These are phyloP conservation scores for Mucor lusitanicus DNA, from an alignment of 371 early-diverging fungal species.

Conservation along the genomic window DNA sequence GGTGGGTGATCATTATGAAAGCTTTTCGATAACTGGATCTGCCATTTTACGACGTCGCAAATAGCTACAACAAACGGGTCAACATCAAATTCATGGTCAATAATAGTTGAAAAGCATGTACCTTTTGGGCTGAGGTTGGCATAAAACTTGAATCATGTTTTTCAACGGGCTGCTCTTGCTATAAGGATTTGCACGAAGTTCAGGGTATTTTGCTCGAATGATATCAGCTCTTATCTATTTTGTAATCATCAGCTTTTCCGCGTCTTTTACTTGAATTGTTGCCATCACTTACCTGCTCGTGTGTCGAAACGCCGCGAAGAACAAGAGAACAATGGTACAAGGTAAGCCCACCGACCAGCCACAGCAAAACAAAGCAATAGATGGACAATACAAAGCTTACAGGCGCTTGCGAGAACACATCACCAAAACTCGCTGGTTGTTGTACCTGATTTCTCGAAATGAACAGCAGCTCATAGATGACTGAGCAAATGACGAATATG, in stretches of 20 bases:
- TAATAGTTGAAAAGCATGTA: constrained; percentile 6
- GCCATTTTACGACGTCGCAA: constrained; percentile 41
- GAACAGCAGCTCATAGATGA: constrained; percentile 59
- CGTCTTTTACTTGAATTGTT: neutral
- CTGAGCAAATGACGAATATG: constrained; percentile 57
- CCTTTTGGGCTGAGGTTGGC: constrained; percentile 62
- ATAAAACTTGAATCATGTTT: constrained; percentile 62
- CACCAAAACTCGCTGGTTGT: constrained; percentile 18
- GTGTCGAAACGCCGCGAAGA: constrained; percentile 78
- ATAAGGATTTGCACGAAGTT: constrained; percentile 52
- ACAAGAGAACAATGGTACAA: constrained; percentile 77
- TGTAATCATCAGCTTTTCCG: too few species aligned
- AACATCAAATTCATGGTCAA: neutral
- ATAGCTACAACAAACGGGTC: constrained; percentile 23
- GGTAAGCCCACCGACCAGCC: constrained; percentile 71
- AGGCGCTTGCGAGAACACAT: constrained; percentile 35
- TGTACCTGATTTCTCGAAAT: constrained; percentile 30
- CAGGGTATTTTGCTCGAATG: constrained; percentile 48
- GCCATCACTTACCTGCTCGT: constrained; percentile 68
- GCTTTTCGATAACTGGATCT: constrained; percentile 19
- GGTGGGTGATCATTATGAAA: neutral
- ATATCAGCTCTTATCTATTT: constrained; percentile 25
- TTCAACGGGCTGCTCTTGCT: constrained; percentile 44
- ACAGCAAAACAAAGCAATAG: constrained; percentile 60
- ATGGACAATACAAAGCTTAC: constrained; percentile 67